Evolutionary conservation across 495 filamentous ascomycete species (phyloP).

Genomic region (Coniosporium apollinis): DNA sequence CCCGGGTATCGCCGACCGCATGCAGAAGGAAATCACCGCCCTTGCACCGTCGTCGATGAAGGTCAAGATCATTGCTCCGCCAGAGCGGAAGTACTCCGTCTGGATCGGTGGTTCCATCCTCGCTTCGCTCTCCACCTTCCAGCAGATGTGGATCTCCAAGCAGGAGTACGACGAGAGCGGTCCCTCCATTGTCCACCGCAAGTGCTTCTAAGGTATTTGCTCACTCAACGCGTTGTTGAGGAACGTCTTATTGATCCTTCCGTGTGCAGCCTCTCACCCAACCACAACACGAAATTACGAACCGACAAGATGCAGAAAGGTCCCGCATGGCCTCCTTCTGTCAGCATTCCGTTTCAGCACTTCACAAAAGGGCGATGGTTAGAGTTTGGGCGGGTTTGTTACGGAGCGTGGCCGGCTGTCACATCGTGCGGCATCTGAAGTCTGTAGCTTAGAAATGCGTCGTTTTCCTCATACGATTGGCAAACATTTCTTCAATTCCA

Average conservation of each 20-base stretch:
- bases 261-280: constrained; percentile 6
- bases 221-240: neutral
- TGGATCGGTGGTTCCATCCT: constrained; percentile 99
- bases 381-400: constrained; percentile 11
- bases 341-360: constrained; percentile 3
- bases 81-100: constrained; percentile 76
- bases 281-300: neutral
- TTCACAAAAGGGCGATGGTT: constrained; percentile 15
- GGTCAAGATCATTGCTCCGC: constrained; percentile 65
- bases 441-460: constrained; percentile 19
- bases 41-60: constrained; percentile 92
- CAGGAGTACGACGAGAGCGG: constrained; percentile 99
- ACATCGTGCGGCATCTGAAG: constrained; percentile 9
- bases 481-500: no score
- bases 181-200: constrained; percentile 99
- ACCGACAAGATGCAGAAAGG: no score
- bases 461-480: no score
- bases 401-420: constrained; percentile 5
- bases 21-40: constrained; percentile 99
- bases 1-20: constrained; percentile 99
- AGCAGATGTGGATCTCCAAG: constrained; percentile 99
- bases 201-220: constrained; percentile 97
- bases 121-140: constrained; percentile 98
- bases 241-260: constrained; percentile 1
- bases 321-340: no score